phyloP scores from a whole-genome alignment of 176 grass and related monocot genomes.

The Olyra latifolia region DNA sequence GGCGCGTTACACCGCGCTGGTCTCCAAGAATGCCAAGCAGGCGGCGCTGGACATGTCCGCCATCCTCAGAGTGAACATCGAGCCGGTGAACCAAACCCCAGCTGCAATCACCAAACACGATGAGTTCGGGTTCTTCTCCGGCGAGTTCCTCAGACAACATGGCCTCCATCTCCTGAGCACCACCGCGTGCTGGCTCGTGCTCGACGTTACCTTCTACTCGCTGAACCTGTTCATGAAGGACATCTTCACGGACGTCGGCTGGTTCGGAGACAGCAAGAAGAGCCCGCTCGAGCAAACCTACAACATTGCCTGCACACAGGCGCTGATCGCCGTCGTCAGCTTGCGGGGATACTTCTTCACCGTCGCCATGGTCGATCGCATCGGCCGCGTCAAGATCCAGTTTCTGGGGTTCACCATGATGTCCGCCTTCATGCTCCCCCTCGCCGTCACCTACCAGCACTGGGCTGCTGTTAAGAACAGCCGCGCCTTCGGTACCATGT shows the following conservation, averaged over 20 bases:
- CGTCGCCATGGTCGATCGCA: conserved; percentile 44
- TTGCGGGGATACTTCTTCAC: conserved; percentile 69
- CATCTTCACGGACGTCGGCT: conserved; percentile 41
- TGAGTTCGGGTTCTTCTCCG: conserved; percentile 49
- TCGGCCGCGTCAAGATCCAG: conserved; percentile 56
- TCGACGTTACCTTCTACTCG: conserved; percentile 74
- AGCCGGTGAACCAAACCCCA: not conserved
- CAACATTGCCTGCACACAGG: conserved; percentile 39
- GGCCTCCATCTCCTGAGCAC: conserved; percentile 57
- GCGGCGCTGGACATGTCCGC: conserved; percentile 48
- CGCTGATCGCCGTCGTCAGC: conserved; percentile 28
- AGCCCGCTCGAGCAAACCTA: conserved; percentile 43
- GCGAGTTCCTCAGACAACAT: conserved; percentile 40
- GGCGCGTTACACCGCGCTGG: conserved; percentile 60
- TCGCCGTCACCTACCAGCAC: conserved; percentile 56
- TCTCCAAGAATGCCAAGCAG: conserved; percentile 38
- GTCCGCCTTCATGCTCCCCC: conserved; percentile 57
- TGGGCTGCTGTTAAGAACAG: conserved; percentile 32
- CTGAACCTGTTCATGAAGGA: conserved; percentile 79
- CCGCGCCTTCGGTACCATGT: conserved; percentile 53
- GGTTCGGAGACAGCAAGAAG: conserved; percentile 29
- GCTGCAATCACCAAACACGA: not conserved
- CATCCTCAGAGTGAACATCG: conserved; percentile 29
- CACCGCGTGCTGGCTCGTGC: conserved; percentile 56
- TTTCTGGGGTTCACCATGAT: conserved; percentile 57